These are phyloP conservation scores for Collybiopsis confluens DNA, from an alignment of 768 basidiomycete genomes.

Conservation along the genomic window DNA sequence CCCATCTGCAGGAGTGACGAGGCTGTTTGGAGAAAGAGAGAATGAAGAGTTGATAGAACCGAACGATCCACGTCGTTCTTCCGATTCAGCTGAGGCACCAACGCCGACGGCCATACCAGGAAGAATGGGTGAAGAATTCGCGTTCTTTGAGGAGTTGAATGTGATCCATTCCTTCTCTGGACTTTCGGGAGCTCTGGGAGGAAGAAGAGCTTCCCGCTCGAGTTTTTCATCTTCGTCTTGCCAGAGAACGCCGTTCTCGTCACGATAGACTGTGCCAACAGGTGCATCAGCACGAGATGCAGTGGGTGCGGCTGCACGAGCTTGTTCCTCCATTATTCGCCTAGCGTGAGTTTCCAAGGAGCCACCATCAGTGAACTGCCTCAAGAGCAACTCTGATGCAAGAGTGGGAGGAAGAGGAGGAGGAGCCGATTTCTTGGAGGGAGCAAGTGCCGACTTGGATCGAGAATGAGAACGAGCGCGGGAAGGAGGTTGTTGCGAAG, in stretches of 20 bases:
- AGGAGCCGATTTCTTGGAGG: constrained; percentile 15
- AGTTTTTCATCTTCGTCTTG: constrained; percentile 68
- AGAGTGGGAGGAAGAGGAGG: constrained; percentile 44
- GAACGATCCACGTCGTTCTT: constrained; percentile 2
- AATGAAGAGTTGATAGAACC: not conserved
- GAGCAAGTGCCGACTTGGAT: constrained; percentile 21
- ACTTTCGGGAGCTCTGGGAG: constrained; percentile 21
- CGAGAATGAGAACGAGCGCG: constrained; percentile 17
- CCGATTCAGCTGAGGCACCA: constrained; percentile 11
- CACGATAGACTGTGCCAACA: constrained; percentile 53
- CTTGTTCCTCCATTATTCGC: constrained; percentile 52
- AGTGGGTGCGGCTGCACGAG: constrained; percentile 34
- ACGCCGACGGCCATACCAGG: constrained; percentile 3
- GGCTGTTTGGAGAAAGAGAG: not conserved
- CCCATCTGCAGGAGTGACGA: constrained; percentile 1
- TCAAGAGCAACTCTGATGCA: constrained; percentile 60
- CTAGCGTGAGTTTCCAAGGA: constrained; percentile 48
- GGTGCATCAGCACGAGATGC: constrained; percentile 17
- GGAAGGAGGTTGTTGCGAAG: constrained; percentile 22
- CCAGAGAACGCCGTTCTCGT: constrained; percentile 62
- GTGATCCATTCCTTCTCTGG: constrained; percentile 33
- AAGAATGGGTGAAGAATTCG: constrained; percentile 18
- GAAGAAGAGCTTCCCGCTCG: constrained; percentile 63
- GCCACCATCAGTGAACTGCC: constrained; percentile 69
- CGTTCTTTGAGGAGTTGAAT: constrained; percentile 22